These are phyloP conservation scores for Ilex asprella DNA, from an alignment of 257 asterid species.

Conservation along the genomic window DNA sequence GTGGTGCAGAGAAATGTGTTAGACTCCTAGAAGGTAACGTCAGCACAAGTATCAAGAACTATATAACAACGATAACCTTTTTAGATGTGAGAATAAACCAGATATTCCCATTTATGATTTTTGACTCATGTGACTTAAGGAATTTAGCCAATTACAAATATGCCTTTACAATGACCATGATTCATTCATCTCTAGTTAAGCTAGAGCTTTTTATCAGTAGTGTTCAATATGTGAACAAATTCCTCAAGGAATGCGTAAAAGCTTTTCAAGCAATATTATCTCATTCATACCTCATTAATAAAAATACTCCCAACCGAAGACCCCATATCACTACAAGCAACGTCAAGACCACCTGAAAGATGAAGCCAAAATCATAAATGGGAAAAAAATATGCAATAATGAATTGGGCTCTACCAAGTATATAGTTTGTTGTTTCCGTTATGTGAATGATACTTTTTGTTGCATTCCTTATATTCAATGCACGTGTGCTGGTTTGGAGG, in stretches of 20 bases:
- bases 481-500: too few species aligned
- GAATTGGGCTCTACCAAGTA: neutral
- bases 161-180: too few species aligned
- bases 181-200: neutral
- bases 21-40: neutral
- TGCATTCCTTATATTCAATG: too few species aligned
- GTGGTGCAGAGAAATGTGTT: neutral
- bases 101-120: too few species aligned
- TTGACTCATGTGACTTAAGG: too few species aligned
- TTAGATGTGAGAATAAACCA: neutral
- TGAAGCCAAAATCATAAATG: conserved; percentile 8
- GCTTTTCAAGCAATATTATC: neutral
- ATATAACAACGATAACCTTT: neutral
- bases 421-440: neutral
- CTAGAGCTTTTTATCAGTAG: neutral
- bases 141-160: too few species aligned
- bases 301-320: conserved; percentile 75
- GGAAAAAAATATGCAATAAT: conserved; percentile 1
- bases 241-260: neutral
- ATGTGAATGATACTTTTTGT: too few species aligned
- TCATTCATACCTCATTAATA: conserved; percentile 64
- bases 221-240: neutral
- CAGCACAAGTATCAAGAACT: neutral
- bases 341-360: conserved; percentile 67
- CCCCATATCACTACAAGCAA: conserved; percentile 80